phyloP scores from a whole-genome alignment of 805 yeast genomes.

The Phaffomyces antillensis region DNA sequence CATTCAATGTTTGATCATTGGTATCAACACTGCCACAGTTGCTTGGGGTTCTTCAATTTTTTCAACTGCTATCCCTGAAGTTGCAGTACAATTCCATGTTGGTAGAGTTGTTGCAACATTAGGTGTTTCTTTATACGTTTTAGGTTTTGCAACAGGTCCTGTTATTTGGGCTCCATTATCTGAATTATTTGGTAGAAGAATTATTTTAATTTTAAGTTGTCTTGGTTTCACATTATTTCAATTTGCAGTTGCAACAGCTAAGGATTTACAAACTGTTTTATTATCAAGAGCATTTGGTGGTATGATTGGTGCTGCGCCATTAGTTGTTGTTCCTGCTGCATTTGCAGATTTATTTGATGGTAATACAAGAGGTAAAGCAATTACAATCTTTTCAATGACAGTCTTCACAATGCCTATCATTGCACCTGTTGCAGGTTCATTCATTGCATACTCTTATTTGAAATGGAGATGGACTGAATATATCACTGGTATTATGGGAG shows the following conservation, averaged over 20 bases:
- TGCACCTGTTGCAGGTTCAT: slow-evolving; percentile 76
- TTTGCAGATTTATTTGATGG: slow-evolving; percentile 77
- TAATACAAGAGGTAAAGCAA: slow-evolving; percentile 64
- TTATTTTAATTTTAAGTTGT: slow-evolving; percentile 48
- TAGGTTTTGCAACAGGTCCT: slow-evolving; percentile 94
- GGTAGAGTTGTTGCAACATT: slow-evolving; percentile 65
- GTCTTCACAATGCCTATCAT: slow-evolving; percentile 76
- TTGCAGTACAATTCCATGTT: slow-evolving; percentile 49
- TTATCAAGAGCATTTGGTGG: slow-evolving; percentile 78
- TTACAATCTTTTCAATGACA: slow-evolving; percentile 61
- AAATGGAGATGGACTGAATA: slow-evolving; percentile 86
- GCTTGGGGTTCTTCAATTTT: slow-evolving; percentile 83
- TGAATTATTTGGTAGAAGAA: slow-evolving; percentile 68
- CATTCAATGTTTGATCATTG: slow-evolving; percentile 36
- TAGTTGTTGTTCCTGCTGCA: slow-evolving; percentile 81
- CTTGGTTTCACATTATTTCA: slow-evolving; percentile 53
- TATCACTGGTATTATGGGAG: slow-evolving; percentile 56
- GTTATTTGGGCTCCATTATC: slow-evolving; percentile 84
- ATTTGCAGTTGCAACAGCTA: slow-evolving; percentile 72
- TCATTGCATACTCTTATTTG: slow-evolving; percentile 48
- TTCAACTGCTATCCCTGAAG: slow-evolving; percentile 48
- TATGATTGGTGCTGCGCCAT: slow-evolving; percentile 74
- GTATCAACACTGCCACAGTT: slow-evolving; percentile 42
- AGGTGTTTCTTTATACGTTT: slow-evolving; percentile 74
- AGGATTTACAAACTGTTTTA: slow-evolving; percentile 70